These are phyloP conservation scores for Seiridium cupressi DNA, from an alignment of 2,329 filamentous ascomycete species.

Conservation along the genomic window DNA sequence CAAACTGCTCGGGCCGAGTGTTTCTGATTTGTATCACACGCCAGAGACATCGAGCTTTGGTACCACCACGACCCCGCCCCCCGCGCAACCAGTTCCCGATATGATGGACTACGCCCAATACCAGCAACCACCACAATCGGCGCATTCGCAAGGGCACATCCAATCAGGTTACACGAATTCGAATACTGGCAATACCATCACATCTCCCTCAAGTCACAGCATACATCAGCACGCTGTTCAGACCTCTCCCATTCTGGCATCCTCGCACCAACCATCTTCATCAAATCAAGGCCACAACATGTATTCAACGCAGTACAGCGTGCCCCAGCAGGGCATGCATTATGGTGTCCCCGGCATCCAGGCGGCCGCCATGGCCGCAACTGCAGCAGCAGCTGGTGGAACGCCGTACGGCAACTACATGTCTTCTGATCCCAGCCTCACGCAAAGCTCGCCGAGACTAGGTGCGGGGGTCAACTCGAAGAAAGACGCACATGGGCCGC, in stretches of 20 bases:
- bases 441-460: slow-evolving; percentile 76
- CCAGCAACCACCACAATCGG: slow-evolving; percentile 66
- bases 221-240: slow-evolving; percentile 67
- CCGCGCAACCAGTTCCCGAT: slow-evolving; percentile 28
- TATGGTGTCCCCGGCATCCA: slow-evolving; percentile 83
- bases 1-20: slow-evolving; percentile 19
- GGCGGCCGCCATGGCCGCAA: slow-evolving; percentile 88
- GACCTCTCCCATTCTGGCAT: slow-evolving; percentile 76
- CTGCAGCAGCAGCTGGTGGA: slow-evolving; percentile 85
- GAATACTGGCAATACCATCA: slow-evolving; percentile 57
- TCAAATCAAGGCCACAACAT: slow-evolving; percentile 69
- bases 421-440: slow-evolving; percentile 66
- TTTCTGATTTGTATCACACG: slow-evolving; percentile 25
- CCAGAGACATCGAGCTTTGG: slow-evolving; percentile 26
- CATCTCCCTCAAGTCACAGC: slow-evolving; percentile 70
- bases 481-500: slow-evolving; percentile 67
- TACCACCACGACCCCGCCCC: slow-evolving; percentile 27
- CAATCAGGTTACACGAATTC: slow-evolving; percentile 62
- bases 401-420: slow-evolving; percentile 65
- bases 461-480: slow-evolving; percentile 62
- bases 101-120: slow-evolving; percentile 76
- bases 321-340: slow-evolving; percentile 72
- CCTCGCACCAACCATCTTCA: slow-evolving; percentile 69
- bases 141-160: slow-evolving; percentile 57
- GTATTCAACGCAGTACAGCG: slow-evolving; percentile 77